Conservation (phyloP, 2,329 filamentous ascomycete species). For the Hypoxylon sp. region DNA sequence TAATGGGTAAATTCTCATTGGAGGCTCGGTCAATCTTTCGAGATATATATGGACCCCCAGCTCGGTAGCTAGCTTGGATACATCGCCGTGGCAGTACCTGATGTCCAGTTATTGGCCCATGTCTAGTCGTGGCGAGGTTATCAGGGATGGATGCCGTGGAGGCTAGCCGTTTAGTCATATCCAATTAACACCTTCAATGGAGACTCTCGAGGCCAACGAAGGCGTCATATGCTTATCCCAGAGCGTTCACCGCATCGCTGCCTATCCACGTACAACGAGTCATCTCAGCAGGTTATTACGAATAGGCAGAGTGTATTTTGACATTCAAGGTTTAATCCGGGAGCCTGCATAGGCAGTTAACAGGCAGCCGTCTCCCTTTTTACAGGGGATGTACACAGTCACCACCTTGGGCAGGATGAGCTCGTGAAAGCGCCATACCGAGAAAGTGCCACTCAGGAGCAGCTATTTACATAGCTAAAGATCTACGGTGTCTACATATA, state of each 20-base stretch:
- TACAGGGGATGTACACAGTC: neutral
- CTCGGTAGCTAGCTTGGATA: slow-evolving; percentile 1
- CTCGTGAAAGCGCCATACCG: neutral
- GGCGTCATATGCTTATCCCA: neutral
- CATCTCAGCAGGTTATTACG: neutral
- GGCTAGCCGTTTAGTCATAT: neutral
- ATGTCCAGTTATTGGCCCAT: neutral
- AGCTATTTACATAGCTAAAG: neutral
- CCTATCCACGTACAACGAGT: neutral
- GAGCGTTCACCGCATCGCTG: neutral
- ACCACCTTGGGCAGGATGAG: neutral
- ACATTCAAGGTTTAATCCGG: neutral
- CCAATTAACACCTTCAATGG: neutral
- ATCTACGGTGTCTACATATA: neutral
- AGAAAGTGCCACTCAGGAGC: neutral
- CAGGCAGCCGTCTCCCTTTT: neutral
- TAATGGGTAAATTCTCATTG: neutral
- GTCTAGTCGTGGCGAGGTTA: neutral
- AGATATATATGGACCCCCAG: neutral
- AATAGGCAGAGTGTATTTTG: neutral
- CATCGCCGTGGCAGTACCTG: neutral
- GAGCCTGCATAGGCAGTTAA: neutral
- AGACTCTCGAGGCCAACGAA: neutral
- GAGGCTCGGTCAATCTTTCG: neutral
- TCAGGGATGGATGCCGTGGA: neutral